Evolutionary conservation across 768 basidiomycete genomes (phyloP).

Genomic region (Phaffia tasmanica): DNA sequence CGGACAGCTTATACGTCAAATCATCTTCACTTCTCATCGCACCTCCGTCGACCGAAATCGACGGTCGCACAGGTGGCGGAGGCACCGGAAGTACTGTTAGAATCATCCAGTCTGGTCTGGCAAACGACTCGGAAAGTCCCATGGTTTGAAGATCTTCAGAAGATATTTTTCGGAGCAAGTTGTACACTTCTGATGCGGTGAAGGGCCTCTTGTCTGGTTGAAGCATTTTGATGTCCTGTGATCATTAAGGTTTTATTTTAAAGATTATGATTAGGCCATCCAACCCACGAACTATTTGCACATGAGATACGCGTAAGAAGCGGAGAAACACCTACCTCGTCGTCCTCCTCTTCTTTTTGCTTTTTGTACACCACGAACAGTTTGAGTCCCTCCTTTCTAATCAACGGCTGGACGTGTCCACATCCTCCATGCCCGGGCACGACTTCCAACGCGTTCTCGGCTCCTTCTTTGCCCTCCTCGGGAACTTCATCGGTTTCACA

Average conservation of each 20-base stretch:
- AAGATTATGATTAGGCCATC: not conserved
- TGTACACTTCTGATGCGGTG: constrained; percentile 78
- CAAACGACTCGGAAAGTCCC: constrained; percentile 89
- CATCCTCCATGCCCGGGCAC: constrained; percentile 79
- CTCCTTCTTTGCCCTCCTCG: constrained; percentile 57
- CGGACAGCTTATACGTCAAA: constrained; percentile 92
- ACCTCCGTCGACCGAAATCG: constrained; percentile 93
- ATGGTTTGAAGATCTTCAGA: constrained; percentile 75
- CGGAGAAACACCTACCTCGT: constrained; percentile 45
- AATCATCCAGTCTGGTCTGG: constrained; percentile 99
- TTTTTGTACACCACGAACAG: constrained; percentile 90
- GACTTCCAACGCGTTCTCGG: not conserved
- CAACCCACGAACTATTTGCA: constrained; percentile 11
- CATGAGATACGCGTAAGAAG: constrained; percentile 13
- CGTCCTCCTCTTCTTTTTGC: constrained; percentile 82
- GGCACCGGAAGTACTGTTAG: constrained; percentile 94
- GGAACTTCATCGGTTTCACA: constrained; percentile 72
- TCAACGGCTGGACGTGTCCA: constrained; percentile 76
- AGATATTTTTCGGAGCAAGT: constrained; percentile 89
- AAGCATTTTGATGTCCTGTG: constrained; percentile 30
- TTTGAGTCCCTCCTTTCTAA: constrained; percentile 91
- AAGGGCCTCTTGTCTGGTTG: constrained; percentile 46
- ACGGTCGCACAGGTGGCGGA: constrained; percentile 93
- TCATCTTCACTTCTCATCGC: constrained; percentile 96
- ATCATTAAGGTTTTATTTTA: constrained; percentile 14